These are phyloP conservation scores for Chondrostereum purpureum DNA, from an alignment of 1,284 basidiomycete genomes.

Conservation along the genomic window DNA sequence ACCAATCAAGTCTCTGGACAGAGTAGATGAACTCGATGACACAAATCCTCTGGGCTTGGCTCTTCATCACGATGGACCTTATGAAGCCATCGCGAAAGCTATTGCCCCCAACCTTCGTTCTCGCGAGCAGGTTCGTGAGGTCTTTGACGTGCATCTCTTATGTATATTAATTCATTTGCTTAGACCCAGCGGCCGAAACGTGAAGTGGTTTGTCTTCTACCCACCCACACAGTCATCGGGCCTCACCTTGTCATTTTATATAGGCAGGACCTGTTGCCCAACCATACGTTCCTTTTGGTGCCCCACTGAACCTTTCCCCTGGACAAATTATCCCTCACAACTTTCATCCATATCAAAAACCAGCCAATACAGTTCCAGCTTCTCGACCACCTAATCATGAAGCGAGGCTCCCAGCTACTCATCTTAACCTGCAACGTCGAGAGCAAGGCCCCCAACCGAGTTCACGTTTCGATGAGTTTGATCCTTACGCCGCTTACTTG, in stretches of 20 bases:
- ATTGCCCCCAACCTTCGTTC: conserved; percentile 3
- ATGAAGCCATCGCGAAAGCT: conserved; percentile 42
- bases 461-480: background rate
- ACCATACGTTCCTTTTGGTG: conserved; percentile 16
- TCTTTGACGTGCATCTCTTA: background rate
- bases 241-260: too few species aligned
- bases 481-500: background rate
- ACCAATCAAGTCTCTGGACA: conserved; percentile 40
- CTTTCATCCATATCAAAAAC: conserved; percentile 13
- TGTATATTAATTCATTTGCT: background rate
- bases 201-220: background rate
- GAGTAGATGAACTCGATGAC: conserved; percentile 71
- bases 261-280: too few species aligned
- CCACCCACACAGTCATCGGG: too few species aligned
- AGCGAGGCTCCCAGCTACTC: background rate
- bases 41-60: conserved; percentile 54
- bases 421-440: background rate
- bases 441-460: background rate
- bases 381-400: conserved; percentile 7
- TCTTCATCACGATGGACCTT: conserved; percentile 63
- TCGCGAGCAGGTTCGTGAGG: background rate
- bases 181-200: background rate
- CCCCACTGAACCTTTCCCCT: conserved; percentile 42
- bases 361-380: conserved; percentile 10
- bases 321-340: conserved; percentile 42